Evolutionary conservation across 2,329 filamentous ascomycete genomes (phyloP), one percentile per base, ranked within the genome.

Genomic region (Xylariaceae sp.): DNA sequence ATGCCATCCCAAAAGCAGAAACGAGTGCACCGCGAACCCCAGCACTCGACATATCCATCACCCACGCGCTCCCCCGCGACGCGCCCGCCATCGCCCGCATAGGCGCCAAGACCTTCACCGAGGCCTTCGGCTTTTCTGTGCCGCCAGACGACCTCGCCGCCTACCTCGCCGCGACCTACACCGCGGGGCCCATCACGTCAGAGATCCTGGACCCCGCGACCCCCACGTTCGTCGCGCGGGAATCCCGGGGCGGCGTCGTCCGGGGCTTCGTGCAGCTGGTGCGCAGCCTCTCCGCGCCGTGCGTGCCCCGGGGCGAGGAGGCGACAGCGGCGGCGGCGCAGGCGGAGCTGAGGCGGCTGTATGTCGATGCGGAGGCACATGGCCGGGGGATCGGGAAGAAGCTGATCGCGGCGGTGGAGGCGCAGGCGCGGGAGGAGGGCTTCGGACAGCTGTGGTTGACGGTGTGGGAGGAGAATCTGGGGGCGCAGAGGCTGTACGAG

Each of bases 261-360:
- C 19, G 54, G 8, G 57, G 53, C 8, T 52, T 59, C 26, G 56
- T 56, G 24, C 55, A 60, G 44, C 53, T 61, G 17, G 49, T 53
- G 22, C 50, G 55, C 1, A 40, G 40, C 6, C 18, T 47, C 28
- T 48, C 51, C 8, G 49, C 54, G 17, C 36, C 45, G 13, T 51
- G 49, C 34, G 33, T 60, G 3, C 41, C 42, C 3, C 54, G 52
- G 0, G 43, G 50, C 9, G 19, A 50, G 4, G 43, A 47, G 22
- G 22, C 22, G 22, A 26, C 22, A 6, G 6, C 22, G 22, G n/a
- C n/a, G n/a, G n/a, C 22, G 2, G 40, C 41, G 11, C 50, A 57
- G 19, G 56, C 56, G 9, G 52, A 59, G 34, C 47, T 62, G 8
- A 46, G 57, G 22, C 45, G 53, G 29, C 48, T 62, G 18, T 62